Evolutionary conservation across 164 flowering plant genomes (phyloP).

Genomic region (Nelumbo lutea): DNA sequence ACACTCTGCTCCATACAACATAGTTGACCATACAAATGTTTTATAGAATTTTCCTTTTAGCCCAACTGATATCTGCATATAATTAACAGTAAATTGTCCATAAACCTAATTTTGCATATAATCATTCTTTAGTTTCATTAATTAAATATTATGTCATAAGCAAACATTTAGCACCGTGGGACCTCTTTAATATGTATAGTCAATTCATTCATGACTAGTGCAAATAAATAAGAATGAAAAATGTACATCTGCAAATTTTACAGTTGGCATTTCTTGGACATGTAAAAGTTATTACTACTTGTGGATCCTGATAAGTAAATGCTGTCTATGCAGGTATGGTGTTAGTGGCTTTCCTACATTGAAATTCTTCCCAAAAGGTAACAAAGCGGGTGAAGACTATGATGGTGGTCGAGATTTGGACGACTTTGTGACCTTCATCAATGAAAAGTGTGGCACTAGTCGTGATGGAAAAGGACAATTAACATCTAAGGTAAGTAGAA

Average conservation of each 20-base stretch:
- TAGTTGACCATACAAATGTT: too few relatives aligned
- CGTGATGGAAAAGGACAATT: slow-evolving; percentile 89
- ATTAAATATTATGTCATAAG: too few relatives aligned
- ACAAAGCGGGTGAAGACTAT: slow-evolving; percentile 94
- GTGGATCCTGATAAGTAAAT: neutral
- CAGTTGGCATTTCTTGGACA: neutral
- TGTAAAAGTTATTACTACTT: neutral
- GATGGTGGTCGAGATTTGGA: slow-evolving; percentile 89
- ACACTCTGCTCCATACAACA: too few relatives aligned
- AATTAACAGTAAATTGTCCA: too few relatives aligned
- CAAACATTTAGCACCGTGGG: neutral
- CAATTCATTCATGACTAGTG: too few relatives aligned
- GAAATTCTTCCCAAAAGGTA: slow-evolving; percentile 89
- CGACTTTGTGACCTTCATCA: slow-evolving; percentile 81
- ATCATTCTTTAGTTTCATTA: too few relatives aligned
- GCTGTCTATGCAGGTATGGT: slow-evolving; percentile 60
- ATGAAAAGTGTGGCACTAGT: slow-evolving; percentile 79
- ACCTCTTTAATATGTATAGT: neutral
- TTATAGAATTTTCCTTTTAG: too few relatives aligned
- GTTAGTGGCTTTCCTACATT: slow-evolving; percentile 90
- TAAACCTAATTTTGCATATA: too few relatives aligned
- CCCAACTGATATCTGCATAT: too few relatives aligned
- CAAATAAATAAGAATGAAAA: too few relatives aligned
- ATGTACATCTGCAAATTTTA: too few relatives aligned
- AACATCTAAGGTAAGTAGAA: slow-evolving; percentile 57